Evolutionary conservation across 2,329 filamentous ascomycete species (phyloP).

Genomic region (Diaporthe capsici): DNA sequence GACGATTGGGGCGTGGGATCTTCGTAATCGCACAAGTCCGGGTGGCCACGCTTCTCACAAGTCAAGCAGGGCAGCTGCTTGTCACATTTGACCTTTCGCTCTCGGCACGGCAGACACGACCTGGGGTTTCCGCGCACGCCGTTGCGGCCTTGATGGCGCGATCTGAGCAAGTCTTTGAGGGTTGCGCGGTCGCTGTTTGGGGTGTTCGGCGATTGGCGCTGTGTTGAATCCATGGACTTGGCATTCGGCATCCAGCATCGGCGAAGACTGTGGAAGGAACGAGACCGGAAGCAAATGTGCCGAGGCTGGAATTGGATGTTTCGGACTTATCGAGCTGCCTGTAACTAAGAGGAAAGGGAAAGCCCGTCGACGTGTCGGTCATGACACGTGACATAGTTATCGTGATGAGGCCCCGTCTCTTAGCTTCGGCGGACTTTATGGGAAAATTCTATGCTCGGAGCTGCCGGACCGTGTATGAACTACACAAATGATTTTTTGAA

Average conservation of each 20-base stretch:
- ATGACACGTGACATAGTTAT: background rate
- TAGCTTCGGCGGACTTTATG: background rate
- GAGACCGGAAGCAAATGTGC: background rate
- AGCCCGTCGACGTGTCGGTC: background rate
- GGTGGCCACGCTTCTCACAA: constrained; percentile 18
- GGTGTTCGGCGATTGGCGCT: background rate
- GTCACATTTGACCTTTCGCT: constrained; percentile 20
- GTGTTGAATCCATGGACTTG: background rate
- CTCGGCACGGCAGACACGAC: constrained; percentile 9
- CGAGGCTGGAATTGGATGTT: background rate
- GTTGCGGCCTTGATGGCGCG: constrained; percentile 5
- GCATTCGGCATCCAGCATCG: background rate
- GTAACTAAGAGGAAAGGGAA: background rate
- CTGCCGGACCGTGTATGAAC: background rate
- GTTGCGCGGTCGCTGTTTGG: constrained; percentile 3
- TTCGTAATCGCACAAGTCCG: constrained; percentile 20
- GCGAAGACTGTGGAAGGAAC: too few species aligned
- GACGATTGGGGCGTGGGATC: background rate
- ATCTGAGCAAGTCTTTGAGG: constrained; percentile 18
- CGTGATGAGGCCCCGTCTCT: background rate
- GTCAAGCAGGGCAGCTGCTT: constrained; percentile 7
- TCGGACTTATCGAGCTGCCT: too few species aligned
- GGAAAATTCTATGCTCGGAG: background rate
- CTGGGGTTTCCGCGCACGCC: constrained; percentile 15
- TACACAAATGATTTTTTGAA: background rate